These are phyloP conservation scores for Leccinum barrowsii DNA, from an alignment of 768 basidiomycete species.

Conservation along the genomic window DNA sequence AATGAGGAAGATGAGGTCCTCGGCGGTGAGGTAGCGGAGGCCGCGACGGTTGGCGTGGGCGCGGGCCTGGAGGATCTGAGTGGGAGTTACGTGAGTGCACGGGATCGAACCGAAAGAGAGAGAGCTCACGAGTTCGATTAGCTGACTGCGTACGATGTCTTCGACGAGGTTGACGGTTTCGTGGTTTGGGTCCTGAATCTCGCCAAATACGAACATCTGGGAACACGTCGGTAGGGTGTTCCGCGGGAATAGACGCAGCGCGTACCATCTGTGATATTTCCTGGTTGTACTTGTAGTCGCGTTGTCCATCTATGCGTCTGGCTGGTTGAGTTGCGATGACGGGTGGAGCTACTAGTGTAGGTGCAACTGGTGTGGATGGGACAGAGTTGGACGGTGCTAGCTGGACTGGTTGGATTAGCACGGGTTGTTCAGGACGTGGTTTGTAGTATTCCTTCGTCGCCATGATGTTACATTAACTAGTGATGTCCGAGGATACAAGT, in stretches of 20 bases:
- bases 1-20: slow-evolving; percentile 96
- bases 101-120: not conserved
- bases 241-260: not conserved
- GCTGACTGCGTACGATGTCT: slow-evolving; percentile 86
- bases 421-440: slow-evolving; percentile 21
- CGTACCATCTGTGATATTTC: slow-evolving; percentile 93
- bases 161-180: slow-evolving; percentile 94
- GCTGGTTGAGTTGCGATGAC: slow-evolving; percentile 5
- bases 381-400: slow-evolving; percentile 8
- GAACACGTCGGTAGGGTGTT: not conserved
- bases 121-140: slow-evolving; percentile 77
- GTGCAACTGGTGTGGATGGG: slow-evolving; percentile 20
- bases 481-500: too few relatives aligned
- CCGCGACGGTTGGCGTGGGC: slow-evolving; percentile 77
- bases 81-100: not conserved
- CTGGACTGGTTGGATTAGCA: slow-evolving; percentile 16
- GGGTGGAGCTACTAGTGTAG: not conserved
- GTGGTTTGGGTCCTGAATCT: slow-evolving; percentile 83
- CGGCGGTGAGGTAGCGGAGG: slow-evolving; percentile 82
- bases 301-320: slow-evolving; percentile 25
- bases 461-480: not conserved
- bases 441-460: slow-evolving; percentile 29
- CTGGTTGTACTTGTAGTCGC: slow-evolving; percentile 84
- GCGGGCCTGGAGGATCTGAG: slow-evolving; percentile 85
- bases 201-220: slow-evolving; percentile 96